phyloP scores from a whole-genome alignment of 2,329 filamentous ascomycete species.

The Colletotrichum lini region DNA sequence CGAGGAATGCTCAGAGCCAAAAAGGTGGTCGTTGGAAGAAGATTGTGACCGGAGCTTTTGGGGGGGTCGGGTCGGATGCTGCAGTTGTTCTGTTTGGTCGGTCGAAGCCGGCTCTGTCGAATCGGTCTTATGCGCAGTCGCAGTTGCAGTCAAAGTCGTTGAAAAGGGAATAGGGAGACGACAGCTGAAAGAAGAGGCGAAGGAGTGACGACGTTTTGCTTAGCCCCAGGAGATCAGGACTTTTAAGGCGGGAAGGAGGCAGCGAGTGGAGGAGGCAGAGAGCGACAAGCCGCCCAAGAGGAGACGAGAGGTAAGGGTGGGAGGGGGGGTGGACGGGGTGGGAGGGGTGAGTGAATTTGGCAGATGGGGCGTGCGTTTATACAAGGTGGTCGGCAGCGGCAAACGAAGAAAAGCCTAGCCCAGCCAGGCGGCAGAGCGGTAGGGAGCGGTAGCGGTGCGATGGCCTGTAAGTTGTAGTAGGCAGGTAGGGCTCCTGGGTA shows the following conservation, averaged over 20 bases:
- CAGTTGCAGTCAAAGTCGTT: not conserved
- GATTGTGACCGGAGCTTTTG: conserved; percentile 34
- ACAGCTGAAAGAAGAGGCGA: conserved; percentile 42
- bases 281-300: conserved; percentile 1
- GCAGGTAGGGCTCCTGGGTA: not conserved
- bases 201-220: conserved; percentile 28
- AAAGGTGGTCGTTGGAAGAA: conserved; percentile 30
- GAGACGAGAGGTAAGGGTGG: conserved; percentile 37
- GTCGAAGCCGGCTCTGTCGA: not conserved
- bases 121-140: conserved; percentile 13
- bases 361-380: too few relatives aligned
- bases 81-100: not conserved
- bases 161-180: conserved; percentile 5
- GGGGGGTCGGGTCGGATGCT: conserved; percentile 12
- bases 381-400: conserved; percentile 21
- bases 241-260: conserved; percentile 32
- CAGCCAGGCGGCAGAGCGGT: conserved; percentile 12
- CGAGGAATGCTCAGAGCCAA: conserved; percentile 29
- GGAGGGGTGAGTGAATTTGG: too few relatives aligned
- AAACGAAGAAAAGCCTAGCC: conserved; percentile 17
- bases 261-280: conserved; percentile 14
- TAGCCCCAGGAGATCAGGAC: conserved; percentile 5
- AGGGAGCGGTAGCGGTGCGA: conserved; percentile 4
- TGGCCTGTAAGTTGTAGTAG: too few relatives aligned
- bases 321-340: conserved; percentile 9